Evolutionary conservation across 306 rosid genomes (phyloP).

Genomic region (Benincasa hispida): DNA sequence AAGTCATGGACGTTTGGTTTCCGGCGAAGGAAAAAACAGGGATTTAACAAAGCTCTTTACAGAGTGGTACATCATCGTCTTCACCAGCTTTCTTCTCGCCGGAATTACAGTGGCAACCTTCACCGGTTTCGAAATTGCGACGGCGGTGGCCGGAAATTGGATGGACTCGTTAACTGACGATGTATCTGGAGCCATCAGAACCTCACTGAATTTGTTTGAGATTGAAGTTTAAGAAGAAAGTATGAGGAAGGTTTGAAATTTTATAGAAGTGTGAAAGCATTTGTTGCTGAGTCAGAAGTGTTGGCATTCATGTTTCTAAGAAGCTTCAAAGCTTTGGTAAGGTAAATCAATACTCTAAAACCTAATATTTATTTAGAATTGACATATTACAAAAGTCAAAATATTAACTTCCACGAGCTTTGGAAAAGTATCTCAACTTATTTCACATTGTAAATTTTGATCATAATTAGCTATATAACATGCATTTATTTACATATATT

Average conservation of each 20-base stretch:
- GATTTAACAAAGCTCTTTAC: background rate
- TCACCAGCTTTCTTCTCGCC: slow-evolving; percentile 22
- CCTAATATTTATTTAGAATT: too few relatives aligned
- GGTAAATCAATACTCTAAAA: background rate
- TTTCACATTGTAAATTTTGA: too few relatives aligned
- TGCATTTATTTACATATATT: too few relatives aligned
- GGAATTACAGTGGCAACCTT: slow-evolving; percentile 28
- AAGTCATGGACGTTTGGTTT: background rate
- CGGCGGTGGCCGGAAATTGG: background rate
- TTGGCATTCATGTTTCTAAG: background rate
- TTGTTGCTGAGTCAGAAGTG: background rate
- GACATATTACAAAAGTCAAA: background rate
- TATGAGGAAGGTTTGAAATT: too few relatives aligned
- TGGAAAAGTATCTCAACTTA: too few relatives aligned
- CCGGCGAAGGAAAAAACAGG: background rate
- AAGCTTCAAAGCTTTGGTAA: background rate
- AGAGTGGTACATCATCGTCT: slow-evolving; percentile 13
- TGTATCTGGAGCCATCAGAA: background rate
- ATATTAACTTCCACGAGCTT: background rate
- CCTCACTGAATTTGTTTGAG: background rate
- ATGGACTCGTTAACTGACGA: background rate
- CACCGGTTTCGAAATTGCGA: background rate
- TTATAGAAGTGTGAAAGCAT: too few relatives aligned
- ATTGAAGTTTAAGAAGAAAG: too few relatives aligned
- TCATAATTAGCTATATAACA: too few relatives aligned